Base-by-base conservation (phyloP, 2,329 filamentous ascomycete genomes). In the Aureobasidium sp. region DNA sequence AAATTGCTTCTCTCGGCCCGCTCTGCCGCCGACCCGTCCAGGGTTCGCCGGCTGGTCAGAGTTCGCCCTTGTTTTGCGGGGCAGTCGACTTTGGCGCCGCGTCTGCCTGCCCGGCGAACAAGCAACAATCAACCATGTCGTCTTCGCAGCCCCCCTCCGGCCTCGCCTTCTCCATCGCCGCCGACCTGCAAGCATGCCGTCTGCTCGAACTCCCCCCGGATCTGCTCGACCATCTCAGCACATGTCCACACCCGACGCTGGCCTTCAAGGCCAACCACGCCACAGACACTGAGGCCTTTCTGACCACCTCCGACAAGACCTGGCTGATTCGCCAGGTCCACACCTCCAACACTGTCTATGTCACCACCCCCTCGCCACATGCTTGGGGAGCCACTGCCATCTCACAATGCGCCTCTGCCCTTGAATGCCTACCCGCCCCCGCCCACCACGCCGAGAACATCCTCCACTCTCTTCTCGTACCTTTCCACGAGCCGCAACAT, bases 291-390 rank as follows among this genome's bases (percentile, higher is more conserved):
- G 72, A 71, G 54, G 76, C 79, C 25, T 79, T 83, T 56, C 70
- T 85, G 55, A 84, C 81, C 67, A 83, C 79, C 2, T 68, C 72
- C 8, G 70, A 71, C 51, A 71, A 76, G 58, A 81, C 80, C 10
- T 85, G 77, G 68, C 74, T 76, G 55, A 67, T 84, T 48, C 79
- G 80, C 59, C 80, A 84, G 65, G 80, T 84, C 49, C 80, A 81
- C 60, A 83, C 81, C 14, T 84, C 81, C 22, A 85, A 85, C 59
- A 80, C 78, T 30, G 71, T 84, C 53, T 79, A 79, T 64, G 63
- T 84, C 32, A 68, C 79, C 21, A 69, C 69, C 45, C 71, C 71
- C 19, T 63, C 55, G 10, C 6, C 8, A 8, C 14, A 42, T 17
- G 22, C 34, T 16, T 24, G 27, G 7, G 64, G 58, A 58, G 59